phyloP scores from a whole-genome alignment of 108 stramenopile species.

The Cylindrotheca closterium region DNA sequence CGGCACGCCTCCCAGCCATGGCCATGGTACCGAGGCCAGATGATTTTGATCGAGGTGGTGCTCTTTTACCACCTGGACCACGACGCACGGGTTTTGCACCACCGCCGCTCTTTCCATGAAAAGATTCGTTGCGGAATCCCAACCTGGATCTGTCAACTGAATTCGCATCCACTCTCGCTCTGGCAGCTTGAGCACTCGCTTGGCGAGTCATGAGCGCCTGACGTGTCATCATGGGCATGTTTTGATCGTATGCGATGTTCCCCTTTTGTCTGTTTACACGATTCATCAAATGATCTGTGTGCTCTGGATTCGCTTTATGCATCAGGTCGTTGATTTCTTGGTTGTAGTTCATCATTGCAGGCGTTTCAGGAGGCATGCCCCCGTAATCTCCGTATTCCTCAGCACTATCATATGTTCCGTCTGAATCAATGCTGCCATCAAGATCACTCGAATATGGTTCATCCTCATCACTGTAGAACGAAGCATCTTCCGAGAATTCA shows the following conservation, averaged over 20 bases:
- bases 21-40: slow-evolving; percentile 26
- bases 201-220: slow-evolving; percentile 38
- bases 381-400: slow-evolving; percentile 33
- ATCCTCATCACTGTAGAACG: slow-evolving; percentile 15
- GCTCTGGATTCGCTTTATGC: slow-evolving; percentile 38
- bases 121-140: slow-evolving; percentile 27
- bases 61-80: slow-evolving; percentile 21
- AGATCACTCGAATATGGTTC: slow-evolving; percentile 13
- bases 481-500: slow-evolving; percentile 6
- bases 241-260: slow-evolving; percentile 29
- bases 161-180: slow-evolving; percentile 29
- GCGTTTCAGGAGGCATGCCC: slow-evolving; percentile 32
- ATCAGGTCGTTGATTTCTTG: slow-evolving; percentile 36
- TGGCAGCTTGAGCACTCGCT: slow-evolving; percentile 24
- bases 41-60: slow-evolving; percentile 29
- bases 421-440: slow-evolving; percentile 9
- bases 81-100: slow-evolving; percentile 10
- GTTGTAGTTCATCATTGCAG: slow-evolving; percentile 37
- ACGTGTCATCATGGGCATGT: slow-evolving; percentile 48
- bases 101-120: slow-evolving; percentile 12
- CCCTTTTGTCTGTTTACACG: slow-evolving; percentile 30
- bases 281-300: slow-evolving; percentile 29
- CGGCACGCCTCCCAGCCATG: not conserved
- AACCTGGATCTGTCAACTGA: slow-evolving; percentile 21
- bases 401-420: slow-evolving; percentile 24